These are phyloP conservation scores for Mallotus repandus DNA, from an alignment of 441 rosid genomes.

Conservation along the genomic window DNA sequence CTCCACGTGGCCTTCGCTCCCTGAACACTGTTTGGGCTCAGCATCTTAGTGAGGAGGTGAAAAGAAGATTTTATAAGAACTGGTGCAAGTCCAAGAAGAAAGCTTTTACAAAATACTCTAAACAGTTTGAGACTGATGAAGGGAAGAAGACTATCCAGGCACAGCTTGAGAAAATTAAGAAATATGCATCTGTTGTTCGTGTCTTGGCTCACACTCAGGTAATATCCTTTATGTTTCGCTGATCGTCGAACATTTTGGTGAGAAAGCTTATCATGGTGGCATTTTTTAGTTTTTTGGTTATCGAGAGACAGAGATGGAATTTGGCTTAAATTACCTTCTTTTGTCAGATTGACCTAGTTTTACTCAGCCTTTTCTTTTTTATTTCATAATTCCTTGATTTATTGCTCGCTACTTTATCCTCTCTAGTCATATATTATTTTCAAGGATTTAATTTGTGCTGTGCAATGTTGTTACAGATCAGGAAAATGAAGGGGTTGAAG, in stretches of 20 bases:
- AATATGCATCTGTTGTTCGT: slow-evolving; percentile 69
- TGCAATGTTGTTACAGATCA: slow-evolving; percentile 45
- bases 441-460: neutral
- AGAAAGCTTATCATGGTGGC: no score
- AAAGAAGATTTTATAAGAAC: slow-evolving; percentile 85
- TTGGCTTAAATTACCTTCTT: no score
- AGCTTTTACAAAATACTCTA: slow-evolving; percentile 74
- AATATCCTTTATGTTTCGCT: neutral
- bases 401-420: neutral
- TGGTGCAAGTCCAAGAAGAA: slow-evolving; percentile 94
- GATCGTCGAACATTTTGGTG: no score
- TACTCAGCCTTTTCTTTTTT: no score
- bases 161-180: slow-evolving; percentile 88
- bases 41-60: slow-evolving; percentile 87
- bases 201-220: slow-evolving; percentile 95
- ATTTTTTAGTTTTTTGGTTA: no score
- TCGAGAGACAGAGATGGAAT: no score
- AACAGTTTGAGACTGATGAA: slow-evolving; percentile 60
- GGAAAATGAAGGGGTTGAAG: slow-evolving; percentile 93
- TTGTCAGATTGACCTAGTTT: no score
- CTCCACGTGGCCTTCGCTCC: slow-evolving; percentile 78
- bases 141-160: slow-evolving; percentile 70
- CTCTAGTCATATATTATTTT: neutral
- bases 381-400: no score
- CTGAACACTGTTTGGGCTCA: slow-evolving; percentile 94